A percentile compares a stretch with the other conserved stretches of the same genome.
phyloP scores from a whole-genome alignment of 306 rosid species.

The Citrullus colocynthis region DNA sequence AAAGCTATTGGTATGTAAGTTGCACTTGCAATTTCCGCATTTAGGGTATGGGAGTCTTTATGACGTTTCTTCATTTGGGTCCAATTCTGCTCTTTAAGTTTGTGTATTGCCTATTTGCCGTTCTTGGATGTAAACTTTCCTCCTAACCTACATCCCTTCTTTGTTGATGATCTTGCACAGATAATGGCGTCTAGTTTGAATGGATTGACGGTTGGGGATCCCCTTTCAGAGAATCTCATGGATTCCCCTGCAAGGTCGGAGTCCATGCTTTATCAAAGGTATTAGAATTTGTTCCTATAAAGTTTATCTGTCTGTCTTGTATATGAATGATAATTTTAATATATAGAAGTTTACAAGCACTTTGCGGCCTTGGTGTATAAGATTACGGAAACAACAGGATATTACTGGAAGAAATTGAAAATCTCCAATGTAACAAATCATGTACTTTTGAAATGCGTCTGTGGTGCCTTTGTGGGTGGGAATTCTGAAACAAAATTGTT shows the following conservation, averaged over 20 bases:
- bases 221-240: constrained; percentile 83
- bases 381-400: not conserved
- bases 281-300: not conserved
- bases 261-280: constrained; percentile 59
- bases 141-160: not conserved
- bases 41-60: not conserved
- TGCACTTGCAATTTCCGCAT: not conserved
- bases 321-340: not conserved
- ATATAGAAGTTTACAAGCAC: not conserved
- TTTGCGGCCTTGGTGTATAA: not conserved
- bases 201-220: constrained; percentile 91
- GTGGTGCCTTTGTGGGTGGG: not conserved
- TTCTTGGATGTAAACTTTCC: not conserved
- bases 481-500: not conserved
- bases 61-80: not conserved
- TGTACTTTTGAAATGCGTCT: not conserved
- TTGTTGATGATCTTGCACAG: constrained; percentile 19
- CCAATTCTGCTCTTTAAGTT: not conserved
- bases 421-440: not conserved
- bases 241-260: constrained; percentile 97
- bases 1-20: not conserved
- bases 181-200: constrained; percentile 98
- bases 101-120: too few species aligned
- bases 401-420: not conserved
- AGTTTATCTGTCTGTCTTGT: not conserved